Conservation (phyloP, 164 flowering plant species). For the Malania oleifera region DNA sequence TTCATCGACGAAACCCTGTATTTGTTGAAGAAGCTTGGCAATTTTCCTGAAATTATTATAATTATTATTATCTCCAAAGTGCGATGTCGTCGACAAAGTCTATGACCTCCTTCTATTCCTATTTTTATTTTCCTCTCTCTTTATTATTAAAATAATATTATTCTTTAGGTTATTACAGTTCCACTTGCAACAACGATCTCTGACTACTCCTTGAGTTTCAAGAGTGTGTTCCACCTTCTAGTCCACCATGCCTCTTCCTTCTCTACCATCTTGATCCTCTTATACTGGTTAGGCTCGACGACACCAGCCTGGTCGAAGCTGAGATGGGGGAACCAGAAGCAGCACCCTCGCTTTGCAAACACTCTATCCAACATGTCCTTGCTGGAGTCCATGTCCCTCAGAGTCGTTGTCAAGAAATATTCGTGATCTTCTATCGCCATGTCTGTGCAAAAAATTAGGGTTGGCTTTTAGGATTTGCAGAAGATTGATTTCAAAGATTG, state of each 20-base stretch:
- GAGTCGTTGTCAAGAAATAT: background rate
- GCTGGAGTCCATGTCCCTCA: background rate
- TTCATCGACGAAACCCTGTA: no score
- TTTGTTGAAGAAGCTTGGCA: no score
- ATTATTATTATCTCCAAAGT: no score
- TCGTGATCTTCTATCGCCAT: background rate
- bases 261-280: conserved; percentile 24
- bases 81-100: no score
- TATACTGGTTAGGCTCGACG: conserved; percentile 22
- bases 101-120: no score
- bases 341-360: conserved; percentile 27
- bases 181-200: no score
- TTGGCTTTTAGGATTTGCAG: no score
- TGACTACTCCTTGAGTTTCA: conserved; percentile 43
- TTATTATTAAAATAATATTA: no score
- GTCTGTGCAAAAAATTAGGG: background rate
- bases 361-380: conserved; percentile 11
- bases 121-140: no score
- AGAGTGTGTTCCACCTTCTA: conserved; percentile 13
- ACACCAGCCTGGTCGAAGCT: conserved; percentile 4
- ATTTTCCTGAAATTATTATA: no score
- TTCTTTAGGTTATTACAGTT: no score
- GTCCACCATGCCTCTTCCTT: conserved; percentile 21
- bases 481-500: background rate
- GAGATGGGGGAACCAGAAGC: conserved; percentile 31